Evolutionary conservation across 257 asterid species (phyloP).

Genomic region (Dorcoceras hygrometricum): DNA sequence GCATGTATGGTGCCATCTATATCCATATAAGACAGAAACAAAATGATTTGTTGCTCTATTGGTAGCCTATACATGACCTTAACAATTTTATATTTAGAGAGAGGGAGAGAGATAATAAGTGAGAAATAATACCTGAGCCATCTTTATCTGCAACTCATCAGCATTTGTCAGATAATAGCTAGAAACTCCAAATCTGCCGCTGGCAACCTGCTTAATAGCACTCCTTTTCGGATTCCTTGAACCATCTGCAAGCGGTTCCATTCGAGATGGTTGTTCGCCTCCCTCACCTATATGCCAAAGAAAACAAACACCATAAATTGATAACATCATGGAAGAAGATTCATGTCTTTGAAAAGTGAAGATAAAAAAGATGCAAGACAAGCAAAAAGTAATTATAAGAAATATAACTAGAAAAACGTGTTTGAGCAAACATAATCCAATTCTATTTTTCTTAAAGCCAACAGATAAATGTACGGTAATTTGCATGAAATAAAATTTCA

Average conservation of each 20-base stretch:
- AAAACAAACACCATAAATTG: slow-evolving; percentile 3
- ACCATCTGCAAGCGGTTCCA: slow-evolving; percentile 95
- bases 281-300: slow-evolving; percentile 74
- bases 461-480: neutral
- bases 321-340: slow-evolving; percentile 6
- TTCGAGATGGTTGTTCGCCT: slow-evolving; percentile 97
- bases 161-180: slow-evolving; percentile 96
- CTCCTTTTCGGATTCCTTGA: slow-evolving; percentile 89
- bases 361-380: neutral
- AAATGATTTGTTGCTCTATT: slow-evolving; percentile 36
- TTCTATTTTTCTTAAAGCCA: neutral
- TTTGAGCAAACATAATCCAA: neutral
- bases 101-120: slow-evolving; percentile 5
- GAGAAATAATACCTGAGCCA: slow-evolving; percentile 83
- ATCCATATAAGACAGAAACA: slow-evolving; percentile 56
- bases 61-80: slow-evolving; percentile 14
- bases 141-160: slow-evolving; percentile 89
- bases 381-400: slow-evolving; percentile 3
- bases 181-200: slow-evolving; percentile 99
- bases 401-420: neutral
- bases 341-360: slow-evolving; percentile 8
- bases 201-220: slow-evolving; percentile 97
- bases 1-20: slow-evolving; percentile 55
- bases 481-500: neutral
- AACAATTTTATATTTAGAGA: slow-evolving; percentile 8